Conservation (phyloP, 2,329 filamentous ascomycete species). For the Exserohilum rostratum region DNA sequence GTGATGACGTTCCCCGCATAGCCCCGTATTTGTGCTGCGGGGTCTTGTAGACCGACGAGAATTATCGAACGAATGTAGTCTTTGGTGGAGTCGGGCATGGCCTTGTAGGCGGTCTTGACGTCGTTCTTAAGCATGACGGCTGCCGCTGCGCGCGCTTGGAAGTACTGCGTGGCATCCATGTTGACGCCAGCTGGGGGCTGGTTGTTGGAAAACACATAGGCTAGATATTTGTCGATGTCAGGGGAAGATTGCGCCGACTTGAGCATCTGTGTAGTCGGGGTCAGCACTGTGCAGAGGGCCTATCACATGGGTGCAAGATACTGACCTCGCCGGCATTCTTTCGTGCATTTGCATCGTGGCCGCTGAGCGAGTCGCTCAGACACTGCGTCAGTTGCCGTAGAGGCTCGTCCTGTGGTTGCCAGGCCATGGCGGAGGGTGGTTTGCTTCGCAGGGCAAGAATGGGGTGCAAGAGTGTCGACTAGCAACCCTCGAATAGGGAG, state of each 20-base stretch:
- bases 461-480: slow-evolving; percentile 14
- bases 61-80: slow-evolving; percentile 80
- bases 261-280: slow-evolving; percentile 73
- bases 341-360: slow-evolving; percentile 77
- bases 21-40: slow-evolving; percentile 79
- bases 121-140: slow-evolving; percentile 97
- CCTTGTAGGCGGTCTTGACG: slow-evolving; percentile 75
- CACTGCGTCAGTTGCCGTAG: slow-evolving; percentile 87
- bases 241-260: slow-evolving; percentile 84
- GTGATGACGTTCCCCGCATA: slow-evolving; percentile 94
- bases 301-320: slow-evolving; percentile 27
- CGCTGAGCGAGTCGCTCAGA: slow-evolving; percentile 89
- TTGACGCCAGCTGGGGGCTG: slow-evolving; percentile 66
- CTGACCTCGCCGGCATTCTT: slow-evolving; percentile 88
- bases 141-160: slow-evolving; percentile 81
- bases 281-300: slow-evolving; percentile 32
- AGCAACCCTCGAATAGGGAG: slow-evolving; percentile 7
- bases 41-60: slow-evolving; percentile 80
- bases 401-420: slow-evolving; percentile 88
- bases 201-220: slow-evolving; percentile 81
- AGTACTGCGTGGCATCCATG: slow-evolving; percentile 67
- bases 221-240: slow-evolving; percentile 96
- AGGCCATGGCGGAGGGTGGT: slow-evolving; percentile 68
- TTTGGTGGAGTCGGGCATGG: slow-evolving; percentile 75
- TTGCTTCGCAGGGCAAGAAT: slow-evolving; percentile 21